Evolutionary conservation across 805 yeast genomes (phyloP).

Genomic region (Jamesozyma rosinii): DNA sequence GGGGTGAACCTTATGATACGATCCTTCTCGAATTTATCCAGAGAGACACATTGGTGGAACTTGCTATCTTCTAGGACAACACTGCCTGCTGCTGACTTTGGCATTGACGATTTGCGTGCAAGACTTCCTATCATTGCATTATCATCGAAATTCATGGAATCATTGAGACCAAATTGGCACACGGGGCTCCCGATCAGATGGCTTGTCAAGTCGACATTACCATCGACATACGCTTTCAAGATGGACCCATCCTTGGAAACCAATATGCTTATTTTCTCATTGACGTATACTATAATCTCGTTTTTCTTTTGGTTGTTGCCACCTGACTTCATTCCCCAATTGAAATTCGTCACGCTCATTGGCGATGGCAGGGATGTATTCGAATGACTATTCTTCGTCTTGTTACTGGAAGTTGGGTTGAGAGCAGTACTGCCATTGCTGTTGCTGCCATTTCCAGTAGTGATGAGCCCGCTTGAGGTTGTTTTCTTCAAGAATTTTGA

Average conservation of each 20-base stretch:
- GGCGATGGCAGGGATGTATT: not conserved
- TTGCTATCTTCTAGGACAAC: conserved; percentile 67
- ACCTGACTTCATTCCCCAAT: not conserved
- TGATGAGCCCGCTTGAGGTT: not conserved
- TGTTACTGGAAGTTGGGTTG: not conserved
- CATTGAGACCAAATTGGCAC: conserved; percentile 73
- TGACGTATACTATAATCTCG: conserved; percentile 67
- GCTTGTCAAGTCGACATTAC: conserved; percentile 59
- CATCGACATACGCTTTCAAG: conserved; percentile 65
- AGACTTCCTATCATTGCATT: conserved; percentile 13
- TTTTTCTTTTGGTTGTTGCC: conserved; percentile 48
- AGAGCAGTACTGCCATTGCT: not conserved
- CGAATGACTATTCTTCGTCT: not conserved
- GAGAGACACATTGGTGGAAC: conserved; percentile 78
- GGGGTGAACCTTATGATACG: conserved; percentile 66
- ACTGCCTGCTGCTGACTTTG: conserved; percentile 31
- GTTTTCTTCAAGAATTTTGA: not conserved
- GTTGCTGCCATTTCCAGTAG: not conserved
- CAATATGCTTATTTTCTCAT: conserved; percentile 64
- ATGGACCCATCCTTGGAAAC: conserved; percentile 57
- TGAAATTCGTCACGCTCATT: not conserved
- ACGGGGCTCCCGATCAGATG: conserved; percentile 75
- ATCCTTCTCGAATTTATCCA: conserved; percentile 57
- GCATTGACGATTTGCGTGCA: not conserved
- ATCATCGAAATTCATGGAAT: conserved; percentile 29